These are phyloP conservation scores for Dissophora ornata DNA, from an alignment of 192 early-diverging fungal species.

Conservation along the genomic window DNA sequence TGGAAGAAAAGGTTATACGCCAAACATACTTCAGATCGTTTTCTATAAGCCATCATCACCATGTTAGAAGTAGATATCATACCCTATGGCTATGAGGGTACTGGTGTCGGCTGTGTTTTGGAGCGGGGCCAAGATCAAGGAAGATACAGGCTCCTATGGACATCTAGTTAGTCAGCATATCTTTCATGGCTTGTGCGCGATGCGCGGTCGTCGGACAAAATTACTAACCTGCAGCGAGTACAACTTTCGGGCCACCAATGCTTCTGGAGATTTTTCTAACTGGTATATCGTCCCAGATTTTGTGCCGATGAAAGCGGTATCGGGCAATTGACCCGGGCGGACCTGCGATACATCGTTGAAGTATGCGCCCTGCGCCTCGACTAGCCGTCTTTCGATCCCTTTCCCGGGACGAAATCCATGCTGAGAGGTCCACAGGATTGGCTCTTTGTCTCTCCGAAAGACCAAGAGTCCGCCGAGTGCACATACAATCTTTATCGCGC, in stretches of 20 bases:
- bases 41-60: too few species aligned
- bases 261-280: neutral
- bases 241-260: neutral
- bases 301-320: neutral
- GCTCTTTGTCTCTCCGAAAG: neutral
- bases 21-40: too few species aligned
- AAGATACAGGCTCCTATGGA: neutral
- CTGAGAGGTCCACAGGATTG: slow-evolving; percentile 4
- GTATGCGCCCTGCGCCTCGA: too few species aligned
- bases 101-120: neutral
- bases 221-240: neutral
- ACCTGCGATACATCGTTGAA: too few species aligned
- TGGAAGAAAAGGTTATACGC: too few species aligned
- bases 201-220: neutral
- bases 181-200: neutral
- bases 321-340: too few species aligned
- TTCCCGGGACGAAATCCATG: neutral
- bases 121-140: neutral
- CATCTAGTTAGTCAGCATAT: too few species aligned
- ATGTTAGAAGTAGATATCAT: too few species aligned
- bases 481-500: neutral
- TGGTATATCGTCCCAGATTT: neutral
- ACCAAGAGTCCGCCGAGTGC: slow-evolving; percentile 9
- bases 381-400: neutral
- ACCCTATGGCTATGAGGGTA: neutral